Percentiles rank a stretch among this genome's conserved stretches.
Conservation (phyloP, 176 grass and related monocot species). For the Zizania latifolia region DNA sequence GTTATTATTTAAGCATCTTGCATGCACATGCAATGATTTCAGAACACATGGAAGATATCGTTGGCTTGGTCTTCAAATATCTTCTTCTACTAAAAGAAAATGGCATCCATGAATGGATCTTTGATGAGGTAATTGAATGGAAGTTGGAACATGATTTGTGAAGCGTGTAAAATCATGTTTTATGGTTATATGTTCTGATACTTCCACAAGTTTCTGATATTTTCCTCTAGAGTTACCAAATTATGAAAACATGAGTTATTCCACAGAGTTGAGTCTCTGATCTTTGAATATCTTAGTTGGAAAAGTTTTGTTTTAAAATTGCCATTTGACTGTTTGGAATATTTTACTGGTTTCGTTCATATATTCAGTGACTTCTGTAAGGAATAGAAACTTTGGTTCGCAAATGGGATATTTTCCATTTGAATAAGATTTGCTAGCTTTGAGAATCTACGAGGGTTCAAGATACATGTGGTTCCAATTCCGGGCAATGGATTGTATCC, state of each 20-base stretch:
- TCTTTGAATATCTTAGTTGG: neutral
- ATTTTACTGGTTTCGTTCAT: neutral
- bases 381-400: neutral
- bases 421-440: neutral
- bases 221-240: neutral
- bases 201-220: neutral
- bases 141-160: slow-evolving; percentile 16
- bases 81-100: slow-evolving; percentile 59
- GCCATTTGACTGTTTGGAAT: neutral
- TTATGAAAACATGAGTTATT: neutral
- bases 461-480: neutral
- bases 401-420: neutral
- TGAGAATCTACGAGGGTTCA: neutral
- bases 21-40: slow-evolving; percentile 19
- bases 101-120: slow-evolving; percentile 79
- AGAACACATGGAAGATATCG: slow-evolving; percentile 87
- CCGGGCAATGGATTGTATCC: neutral
- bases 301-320: neutral
- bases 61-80: slow-evolving; percentile 87
- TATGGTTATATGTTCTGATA: neutral
- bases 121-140: slow-evolving; percentile 72
- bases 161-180: neutral
- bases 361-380: neutral
- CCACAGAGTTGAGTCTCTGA: neutral
- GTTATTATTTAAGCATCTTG: slow-evolving; percentile 15